Percentiles rank a stretch among this genome's conserved stretches.
phyloP scores from a whole-genome alignment of 1,284 basidiomycete species.

The Ustilago hordei region DNA sequence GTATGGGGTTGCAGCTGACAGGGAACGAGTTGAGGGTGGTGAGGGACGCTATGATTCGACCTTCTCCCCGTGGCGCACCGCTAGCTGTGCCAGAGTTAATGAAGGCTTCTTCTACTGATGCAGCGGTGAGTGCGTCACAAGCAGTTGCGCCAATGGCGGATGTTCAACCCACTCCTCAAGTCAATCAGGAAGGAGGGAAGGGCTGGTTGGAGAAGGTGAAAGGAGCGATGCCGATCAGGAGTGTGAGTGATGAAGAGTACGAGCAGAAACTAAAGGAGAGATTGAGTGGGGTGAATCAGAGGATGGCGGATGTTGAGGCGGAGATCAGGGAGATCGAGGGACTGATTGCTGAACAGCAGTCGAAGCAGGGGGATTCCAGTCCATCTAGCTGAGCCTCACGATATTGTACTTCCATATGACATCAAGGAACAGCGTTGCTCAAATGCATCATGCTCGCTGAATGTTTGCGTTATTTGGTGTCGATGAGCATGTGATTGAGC shows the following conservation, averaged over 20 bases:
- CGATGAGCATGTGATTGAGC: neutral
- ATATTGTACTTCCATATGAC: too few species aligned
- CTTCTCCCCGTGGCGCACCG: neutral
- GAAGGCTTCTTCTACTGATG: conserved; percentile 2
- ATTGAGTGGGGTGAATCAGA: conserved; percentile 35
- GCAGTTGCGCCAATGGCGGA: conserved; percentile 15
- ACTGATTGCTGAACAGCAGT: conserved; percentile 19
- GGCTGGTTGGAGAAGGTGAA: conserved; percentile 33
- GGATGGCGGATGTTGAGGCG: conserved; percentile 37
- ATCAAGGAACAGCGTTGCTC: too few species aligned
- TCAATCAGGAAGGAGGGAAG: neutral
- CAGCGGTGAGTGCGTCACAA: conserved; percentile 12
- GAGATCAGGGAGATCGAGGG: conserved; percentile 47
- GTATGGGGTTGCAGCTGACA: conserved; percentile 35
- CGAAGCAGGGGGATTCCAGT: conserved; percentile 12
- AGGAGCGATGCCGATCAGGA: conserved; percentile 38
- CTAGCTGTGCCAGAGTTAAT: conserved; percentile 4
- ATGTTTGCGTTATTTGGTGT: too few species aligned
- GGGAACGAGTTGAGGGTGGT: conserved; percentile 48
- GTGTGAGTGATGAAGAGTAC: conserved; percentile 55
- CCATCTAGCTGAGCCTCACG: neutral
- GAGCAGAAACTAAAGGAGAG: conserved; percentile 40
- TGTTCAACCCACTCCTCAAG: conserved; percentile 4
- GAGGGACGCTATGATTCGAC: conserved; percentile 27
- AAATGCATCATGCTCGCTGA: too few species aligned